Percentiles rank a stretch among this genome's conserved stretches.
Evolutionary conservation across 805 yeast species (phyloP).

Genomic region (Metschnikowia matae): DNA sequence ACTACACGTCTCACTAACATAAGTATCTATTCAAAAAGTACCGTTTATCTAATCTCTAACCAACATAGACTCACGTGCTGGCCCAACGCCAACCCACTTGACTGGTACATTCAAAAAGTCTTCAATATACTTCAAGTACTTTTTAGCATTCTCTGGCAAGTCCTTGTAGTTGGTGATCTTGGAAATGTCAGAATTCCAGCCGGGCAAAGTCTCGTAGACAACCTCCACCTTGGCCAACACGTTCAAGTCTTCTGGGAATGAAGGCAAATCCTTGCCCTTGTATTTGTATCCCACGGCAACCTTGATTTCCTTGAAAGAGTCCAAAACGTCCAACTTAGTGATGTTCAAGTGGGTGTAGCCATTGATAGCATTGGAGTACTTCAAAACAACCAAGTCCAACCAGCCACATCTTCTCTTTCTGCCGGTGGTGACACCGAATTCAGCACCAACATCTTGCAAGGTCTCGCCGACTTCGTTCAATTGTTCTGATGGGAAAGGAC

Average conservation of each 20-base stretch:
- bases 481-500: constrained; percentile 98
- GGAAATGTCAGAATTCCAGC: constrained; percentile 89
- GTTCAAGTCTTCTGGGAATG: constrained; percentile 91
- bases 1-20: neutral
- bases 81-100: constrained; percentile 98
- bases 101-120: constrained; percentile 79
- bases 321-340: constrained; percentile 93
- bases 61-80: constrained; percentile 91
- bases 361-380: constrained; percentile 85
- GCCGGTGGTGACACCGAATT: constrained; percentile 97
- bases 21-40: neutral
- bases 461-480: constrained; percentile 81
- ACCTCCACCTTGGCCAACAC: constrained; percentile 87
- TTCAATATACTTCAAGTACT: constrained; percentile 81
- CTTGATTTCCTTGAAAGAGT: constrained; percentile 80
- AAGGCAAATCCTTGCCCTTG: constrained; percentile 67
- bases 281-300: constrained; percentile 81
- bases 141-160: constrained; percentile 83
- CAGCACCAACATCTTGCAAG: constrained; percentile 89
- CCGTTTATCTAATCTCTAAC: constrained; percentile 35
- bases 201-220: constrained; percentile 85
- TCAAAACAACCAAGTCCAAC: constrained; percentile 93
- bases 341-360: constrained; percentile 94
- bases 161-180: constrained; percentile 63
- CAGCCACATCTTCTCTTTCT: constrained; percentile 99